A percentile compares a stretch with the other conserved stretches of the same genome.
Evolutionary conservation across 2,329 filamentous ascomycete genomes (phyloP).

Genomic region (Arthrobotrys musiformis): DNA sequence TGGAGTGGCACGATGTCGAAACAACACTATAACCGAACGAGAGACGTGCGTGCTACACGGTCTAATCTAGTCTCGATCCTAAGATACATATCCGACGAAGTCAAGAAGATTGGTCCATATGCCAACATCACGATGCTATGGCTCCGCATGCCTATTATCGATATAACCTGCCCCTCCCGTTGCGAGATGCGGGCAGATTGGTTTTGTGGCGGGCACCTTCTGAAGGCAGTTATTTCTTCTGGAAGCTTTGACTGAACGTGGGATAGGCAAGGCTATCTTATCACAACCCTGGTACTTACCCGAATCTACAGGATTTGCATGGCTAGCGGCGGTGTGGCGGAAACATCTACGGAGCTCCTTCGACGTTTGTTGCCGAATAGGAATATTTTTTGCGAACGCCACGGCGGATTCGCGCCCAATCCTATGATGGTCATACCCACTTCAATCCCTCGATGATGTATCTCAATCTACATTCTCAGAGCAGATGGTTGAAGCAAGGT

Average conservation of each 20-base stretch:
- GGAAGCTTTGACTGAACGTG: conserved; percentile 43
- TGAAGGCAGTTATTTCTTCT: conserved; percentile 8
- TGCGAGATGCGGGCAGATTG: conserved; percentile 20
- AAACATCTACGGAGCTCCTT: conserved; percentile 38
- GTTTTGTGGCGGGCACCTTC: neutral
- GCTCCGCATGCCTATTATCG: conserved; percentile 20
- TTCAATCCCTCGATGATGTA: neutral
- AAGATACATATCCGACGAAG: neutral
- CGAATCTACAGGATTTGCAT: conserved; percentile 24
- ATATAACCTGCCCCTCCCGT: conserved; percentile 27
- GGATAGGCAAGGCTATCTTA: conserved; percentile 30
- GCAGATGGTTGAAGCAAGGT: conserved; percentile 1
- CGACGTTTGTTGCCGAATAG: conserved; percentile 22
- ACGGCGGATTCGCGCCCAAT: conserved; percentile 8
- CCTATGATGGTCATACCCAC: conserved; percentile 1
- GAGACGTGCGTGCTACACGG: neutral
- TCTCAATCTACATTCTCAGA: conserved; percentile 14
- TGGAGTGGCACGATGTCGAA: neutral
- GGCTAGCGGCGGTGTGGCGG: conserved; percentile 14
- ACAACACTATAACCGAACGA: neutral
- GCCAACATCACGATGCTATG: neutral
- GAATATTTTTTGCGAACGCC: conserved; percentile 30
- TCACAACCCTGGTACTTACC: conserved; percentile 20
- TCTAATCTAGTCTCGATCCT: neutral
- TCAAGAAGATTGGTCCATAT: neutral